phyloP scores from a whole-genome alignment of 1,284 basidiomycete species.

The Papiliotrema nemorosa region DNA sequence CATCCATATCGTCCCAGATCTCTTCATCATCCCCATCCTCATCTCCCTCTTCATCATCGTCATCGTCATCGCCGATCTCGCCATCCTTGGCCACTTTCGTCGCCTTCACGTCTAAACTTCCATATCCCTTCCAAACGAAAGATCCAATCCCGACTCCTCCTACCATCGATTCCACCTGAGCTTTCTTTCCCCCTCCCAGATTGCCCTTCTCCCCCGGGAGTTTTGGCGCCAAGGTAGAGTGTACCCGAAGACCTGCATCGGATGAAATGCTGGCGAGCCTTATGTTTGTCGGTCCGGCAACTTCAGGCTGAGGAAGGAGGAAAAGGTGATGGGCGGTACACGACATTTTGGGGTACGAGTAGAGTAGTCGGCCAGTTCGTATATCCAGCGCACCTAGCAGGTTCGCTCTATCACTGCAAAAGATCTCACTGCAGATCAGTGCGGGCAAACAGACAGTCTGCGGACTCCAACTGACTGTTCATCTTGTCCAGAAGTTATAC shows the following conservation, averaged over 20 bases:
- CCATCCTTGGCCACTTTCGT: conserved; percentile 26
- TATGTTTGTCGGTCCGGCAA: not conserved
- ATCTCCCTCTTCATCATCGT: conserved; percentile 25
- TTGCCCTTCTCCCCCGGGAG: conserved; percentile 50
- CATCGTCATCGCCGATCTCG: conserved; percentile 33
- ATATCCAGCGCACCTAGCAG: conserved; percentile 69
- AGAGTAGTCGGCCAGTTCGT: conserved; percentile 66
- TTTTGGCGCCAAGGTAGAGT: conserved; percentile 62
- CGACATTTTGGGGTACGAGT: conserved; percentile 58
- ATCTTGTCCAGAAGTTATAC: conserved; percentile 59
- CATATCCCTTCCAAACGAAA: conserved; percentile 56
- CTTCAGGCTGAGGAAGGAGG: conserved; percentile 17
- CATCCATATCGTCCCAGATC: conserved; percentile 49
- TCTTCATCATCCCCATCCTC: conserved; percentile 44
- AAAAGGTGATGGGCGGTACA: conserved; percentile 38
- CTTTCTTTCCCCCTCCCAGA: conserved; percentile 61
- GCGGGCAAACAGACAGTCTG: not conserved
- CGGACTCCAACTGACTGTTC: conserved; percentile 45
- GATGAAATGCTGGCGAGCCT: conserved; percentile 35
- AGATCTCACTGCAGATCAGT: conserved; percentile 60
- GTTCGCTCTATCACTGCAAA: conserved; percentile 68
- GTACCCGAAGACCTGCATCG: conserved; percentile 59
- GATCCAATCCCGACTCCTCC: conserved; percentile 60
- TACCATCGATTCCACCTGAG: conserved; percentile 62
- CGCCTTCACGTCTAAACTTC: conserved; percentile 47